phyloP scores from a whole-genome alignment of 2,329 filamentous ascomycete genomes.

The Xylaria sp. region DNA sequence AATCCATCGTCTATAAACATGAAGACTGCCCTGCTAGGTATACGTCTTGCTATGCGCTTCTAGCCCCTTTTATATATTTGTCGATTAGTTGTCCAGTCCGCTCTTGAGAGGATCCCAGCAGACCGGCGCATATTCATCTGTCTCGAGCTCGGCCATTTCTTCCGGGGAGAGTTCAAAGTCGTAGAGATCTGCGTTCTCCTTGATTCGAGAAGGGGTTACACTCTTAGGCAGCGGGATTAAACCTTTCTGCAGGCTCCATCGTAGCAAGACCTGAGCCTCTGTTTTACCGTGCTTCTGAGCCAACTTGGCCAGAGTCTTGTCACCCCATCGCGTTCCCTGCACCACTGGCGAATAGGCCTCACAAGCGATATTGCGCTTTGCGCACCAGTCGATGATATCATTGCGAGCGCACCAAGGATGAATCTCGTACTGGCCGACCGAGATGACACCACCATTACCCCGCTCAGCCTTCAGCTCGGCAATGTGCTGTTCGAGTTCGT shows the following conservation, averaged over 20 bases:
- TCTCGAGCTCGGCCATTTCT: conserved; percentile 63
- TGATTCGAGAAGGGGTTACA: conserved; percentile 73
- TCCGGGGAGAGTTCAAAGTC: conserved; percentile 66
- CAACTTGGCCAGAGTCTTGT: conserved; percentile 71
- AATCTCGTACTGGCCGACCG: conserved; percentile 88
- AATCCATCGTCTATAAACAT: neutral
- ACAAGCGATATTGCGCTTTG: conserved; percentile 69
- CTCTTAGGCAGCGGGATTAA: conserved; percentile 80
- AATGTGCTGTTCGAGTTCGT: conserved; percentile 69
- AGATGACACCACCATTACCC: conserved; percentile 76
- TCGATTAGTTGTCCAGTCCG: conserved; percentile 55
- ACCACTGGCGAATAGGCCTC: conserved; percentile 73
- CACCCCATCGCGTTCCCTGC: conserved; percentile 75
- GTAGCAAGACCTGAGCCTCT: conserved; percentile 80
- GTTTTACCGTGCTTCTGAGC: conserved; percentile 78
- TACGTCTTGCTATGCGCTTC: neutral
- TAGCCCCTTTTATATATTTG: neutral
- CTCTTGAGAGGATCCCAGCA: conserved; percentile 67
- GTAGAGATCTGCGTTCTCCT: conserved; percentile 68
- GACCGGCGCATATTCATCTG: conserved; percentile 64
- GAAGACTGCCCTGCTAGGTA: neutral
- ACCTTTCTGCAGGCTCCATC: conserved; percentile 85
- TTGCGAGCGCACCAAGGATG: conserved; percentile 87
- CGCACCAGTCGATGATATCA: conserved; percentile 84
- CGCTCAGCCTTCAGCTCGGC: conserved; percentile 70